A percentile compares a stretch with the other conserved stretches of the same genome.
Evolutionary conservation across 2,329 filamentous ascomycete genomes (phyloP).

Genomic region (Fusarium tuaranense): DNA sequence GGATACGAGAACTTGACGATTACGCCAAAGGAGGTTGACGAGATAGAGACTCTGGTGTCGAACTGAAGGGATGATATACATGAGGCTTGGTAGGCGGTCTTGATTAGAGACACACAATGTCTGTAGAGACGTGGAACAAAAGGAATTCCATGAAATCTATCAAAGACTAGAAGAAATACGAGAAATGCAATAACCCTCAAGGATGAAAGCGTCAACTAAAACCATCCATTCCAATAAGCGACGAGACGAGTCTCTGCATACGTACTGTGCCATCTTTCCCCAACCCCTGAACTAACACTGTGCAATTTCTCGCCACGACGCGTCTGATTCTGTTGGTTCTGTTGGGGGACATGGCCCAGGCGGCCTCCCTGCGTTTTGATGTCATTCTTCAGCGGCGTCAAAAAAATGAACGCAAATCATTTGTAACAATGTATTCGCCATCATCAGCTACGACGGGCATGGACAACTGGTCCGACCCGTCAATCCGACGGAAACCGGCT

Average conservation of each 20-base stretch:
- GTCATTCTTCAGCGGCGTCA: neutral
- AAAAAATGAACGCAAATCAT: neutral
- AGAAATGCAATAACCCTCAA: neutral
- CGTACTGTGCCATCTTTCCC: conserved; percentile 25
- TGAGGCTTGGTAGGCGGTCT: neutral
- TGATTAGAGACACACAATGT: neutral
- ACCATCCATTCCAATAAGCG: neutral
- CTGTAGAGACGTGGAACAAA: neutral
- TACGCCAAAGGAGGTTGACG: conserved; percentile 74
- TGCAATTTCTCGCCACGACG: conserved; percentile 39
- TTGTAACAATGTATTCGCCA: neutral
- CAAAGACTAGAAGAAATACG: neutral
- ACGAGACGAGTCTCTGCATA: conserved; percentile 4
- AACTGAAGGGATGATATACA: conserved; percentile 20
- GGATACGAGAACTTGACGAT: conserved; percentile 81
- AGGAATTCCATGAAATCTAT: conserved; percentile 16
- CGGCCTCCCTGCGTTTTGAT: conserved; percentile 18
- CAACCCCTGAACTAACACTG: conserved; percentile 31
- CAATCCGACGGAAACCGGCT: conserved; percentile 27
- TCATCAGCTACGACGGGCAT: neutral
- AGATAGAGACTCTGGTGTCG: conserved; percentile 63
- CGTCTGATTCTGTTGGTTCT: neutral
- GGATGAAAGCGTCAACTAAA: neutral
- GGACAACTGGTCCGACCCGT: conserved; percentile 27
- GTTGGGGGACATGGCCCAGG: neutral